These are phyloP conservation scores for Albophoma yamanashiensis DNA, from an alignment of 2,329 filamentous ascomycete genomes.

Conservation along the genomic window DNA sequence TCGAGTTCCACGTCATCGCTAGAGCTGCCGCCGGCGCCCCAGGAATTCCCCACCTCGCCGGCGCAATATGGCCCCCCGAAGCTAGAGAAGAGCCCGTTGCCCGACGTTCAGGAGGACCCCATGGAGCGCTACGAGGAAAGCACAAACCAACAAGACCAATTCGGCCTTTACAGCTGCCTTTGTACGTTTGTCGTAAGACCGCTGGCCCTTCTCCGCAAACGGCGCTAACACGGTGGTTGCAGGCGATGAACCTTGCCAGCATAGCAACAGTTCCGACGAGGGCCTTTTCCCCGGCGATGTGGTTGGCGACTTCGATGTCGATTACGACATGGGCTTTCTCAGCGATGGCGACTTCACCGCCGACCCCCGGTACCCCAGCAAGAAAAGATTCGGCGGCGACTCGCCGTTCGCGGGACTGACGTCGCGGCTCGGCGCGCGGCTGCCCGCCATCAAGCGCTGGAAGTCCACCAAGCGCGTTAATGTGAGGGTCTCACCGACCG, in stretches of 20 bases:
- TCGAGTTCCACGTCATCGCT: slow-evolving; percentile 73
- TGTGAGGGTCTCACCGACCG: slow-evolving; percentile 50
- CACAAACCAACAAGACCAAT: slow-evolving; percentile 14
- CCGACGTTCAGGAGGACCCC: slow-evolving; percentile 78
- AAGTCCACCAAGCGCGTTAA: slow-evolving; percentile 33
- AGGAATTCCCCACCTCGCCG: slow-evolving; percentile 10
- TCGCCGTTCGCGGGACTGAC: slow-evolving; percentile 52
- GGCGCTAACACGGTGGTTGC: slow-evolving; percentile 9
- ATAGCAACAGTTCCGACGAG: slow-evolving; percentile 33
- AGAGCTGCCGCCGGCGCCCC: slow-evolving; percentile 39
- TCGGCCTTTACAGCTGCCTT: slow-evolving; percentile 54
- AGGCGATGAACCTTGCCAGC: slow-evolving; percentile 54
- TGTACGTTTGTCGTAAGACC: slow-evolving; percentile 49
- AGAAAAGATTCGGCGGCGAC: slow-evolving; percentile 47
- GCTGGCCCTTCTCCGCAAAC: neutral
- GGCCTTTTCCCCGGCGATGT: slow-evolving; percentile 25
- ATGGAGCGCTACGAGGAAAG: slow-evolving; percentile 54
- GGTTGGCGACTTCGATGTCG: slow-evolving; percentile 34
- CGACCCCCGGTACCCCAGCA: slow-evolving; percentile 31
- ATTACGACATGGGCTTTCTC: slow-evolving; percentile 58
- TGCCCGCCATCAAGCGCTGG: slow-evolving; percentile 42
- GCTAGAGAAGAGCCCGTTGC: slow-evolving; percentile 55
- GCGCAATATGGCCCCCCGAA: slow-evolving; percentile 28
- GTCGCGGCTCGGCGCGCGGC: slow-evolving; percentile 53
- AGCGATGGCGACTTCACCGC: slow-evolving; percentile 49